Evolutionary conservation across 495 filamentous ascomycete genomes (phyloP).

Genomic region (Penicillium tannophilum): DNA sequence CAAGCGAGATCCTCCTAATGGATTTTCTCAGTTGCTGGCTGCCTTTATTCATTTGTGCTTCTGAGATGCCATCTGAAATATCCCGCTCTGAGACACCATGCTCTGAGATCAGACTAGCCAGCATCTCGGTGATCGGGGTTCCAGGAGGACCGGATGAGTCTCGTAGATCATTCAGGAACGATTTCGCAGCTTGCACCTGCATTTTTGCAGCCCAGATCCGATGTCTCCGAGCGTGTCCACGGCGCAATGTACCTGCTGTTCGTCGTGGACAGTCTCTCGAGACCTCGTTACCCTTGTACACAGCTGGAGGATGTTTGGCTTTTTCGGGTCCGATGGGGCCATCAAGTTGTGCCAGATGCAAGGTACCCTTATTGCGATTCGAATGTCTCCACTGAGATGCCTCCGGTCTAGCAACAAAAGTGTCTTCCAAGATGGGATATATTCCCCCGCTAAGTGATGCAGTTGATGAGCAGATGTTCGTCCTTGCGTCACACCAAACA

Average conservation of each 20-base stretch:
- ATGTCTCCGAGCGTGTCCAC: conserved; percentile 24
- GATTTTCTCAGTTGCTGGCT: neutral
- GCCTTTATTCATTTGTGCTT: neutral
- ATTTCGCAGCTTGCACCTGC: conserved; percentile 30
- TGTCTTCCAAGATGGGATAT: neutral
- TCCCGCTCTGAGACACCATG: conserved; percentile 18
- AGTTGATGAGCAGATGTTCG: neutral
- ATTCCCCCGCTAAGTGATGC: neutral
- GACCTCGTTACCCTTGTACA: neutral
- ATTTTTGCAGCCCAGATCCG: conserved; percentile 43
- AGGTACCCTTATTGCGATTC: neutral
- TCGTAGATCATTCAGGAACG: conserved; percentile 8
- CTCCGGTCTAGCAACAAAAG: neutral
- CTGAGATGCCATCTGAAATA: neutral
- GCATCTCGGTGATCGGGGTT: conserved; percentile 34
- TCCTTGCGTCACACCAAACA: conserved; percentile 10
- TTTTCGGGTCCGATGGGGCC: neutral
- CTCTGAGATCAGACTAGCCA: conserved; percentile 30
- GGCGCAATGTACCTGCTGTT: neutral
- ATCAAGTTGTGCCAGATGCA: neutral
- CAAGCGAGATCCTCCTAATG: neutral
- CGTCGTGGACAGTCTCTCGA: neutral
- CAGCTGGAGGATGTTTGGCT: neutral
- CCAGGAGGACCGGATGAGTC: conserved; percentile 40
- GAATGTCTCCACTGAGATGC: neutral